Conservation (phyloP, 139 green algal species). For the Chlorella sp. region DNA sequence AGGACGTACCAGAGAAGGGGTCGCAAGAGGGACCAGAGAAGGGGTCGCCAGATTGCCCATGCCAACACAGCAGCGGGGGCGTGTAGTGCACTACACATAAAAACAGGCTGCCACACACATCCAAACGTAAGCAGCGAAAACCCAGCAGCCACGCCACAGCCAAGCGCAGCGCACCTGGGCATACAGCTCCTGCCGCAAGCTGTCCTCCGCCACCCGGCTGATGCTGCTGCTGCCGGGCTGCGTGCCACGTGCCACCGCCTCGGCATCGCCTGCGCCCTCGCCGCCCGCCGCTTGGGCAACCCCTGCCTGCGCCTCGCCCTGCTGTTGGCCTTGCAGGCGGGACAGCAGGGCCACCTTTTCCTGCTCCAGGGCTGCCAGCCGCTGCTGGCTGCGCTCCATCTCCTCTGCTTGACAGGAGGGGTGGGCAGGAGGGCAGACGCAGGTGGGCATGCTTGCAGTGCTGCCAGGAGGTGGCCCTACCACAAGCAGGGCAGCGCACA, state of each 20-base stretch:
- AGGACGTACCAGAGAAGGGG: background rate
- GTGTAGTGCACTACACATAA: too few species aligned
- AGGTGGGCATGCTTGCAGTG: too few species aligned
- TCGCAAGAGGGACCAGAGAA: too few species aligned
- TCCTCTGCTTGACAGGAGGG: too few species aligned
- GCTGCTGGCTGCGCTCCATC: constrained; percentile 65
- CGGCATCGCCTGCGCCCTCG: background rate
- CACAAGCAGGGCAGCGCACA: too few species aligned
- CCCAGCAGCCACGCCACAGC: background rate
- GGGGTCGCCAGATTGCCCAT: too few species aligned
- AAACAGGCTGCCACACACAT: background rate
- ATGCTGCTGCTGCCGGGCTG: too few species aligned
- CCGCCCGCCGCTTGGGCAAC: background rate
- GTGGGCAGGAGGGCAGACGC: too few species aligned
- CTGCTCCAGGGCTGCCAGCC: constrained; percentile 71
- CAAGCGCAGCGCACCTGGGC: constrained; percentile 38
- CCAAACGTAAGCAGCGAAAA: too few species aligned
- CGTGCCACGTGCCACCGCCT: background rate
- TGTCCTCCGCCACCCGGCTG: constrained; percentile 55
- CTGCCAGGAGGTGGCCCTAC: too few species aligned
- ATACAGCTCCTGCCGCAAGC: constrained; percentile 66
- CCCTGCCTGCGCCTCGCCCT: background rate
- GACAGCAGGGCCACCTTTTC: constrained; percentile 71
- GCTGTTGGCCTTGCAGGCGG: constrained; percentile 27
- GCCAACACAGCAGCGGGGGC: too few species aligned